Base-by-base conservation (phyloP, 257 asterid species). In the Knoxia roxburghii region DNA sequence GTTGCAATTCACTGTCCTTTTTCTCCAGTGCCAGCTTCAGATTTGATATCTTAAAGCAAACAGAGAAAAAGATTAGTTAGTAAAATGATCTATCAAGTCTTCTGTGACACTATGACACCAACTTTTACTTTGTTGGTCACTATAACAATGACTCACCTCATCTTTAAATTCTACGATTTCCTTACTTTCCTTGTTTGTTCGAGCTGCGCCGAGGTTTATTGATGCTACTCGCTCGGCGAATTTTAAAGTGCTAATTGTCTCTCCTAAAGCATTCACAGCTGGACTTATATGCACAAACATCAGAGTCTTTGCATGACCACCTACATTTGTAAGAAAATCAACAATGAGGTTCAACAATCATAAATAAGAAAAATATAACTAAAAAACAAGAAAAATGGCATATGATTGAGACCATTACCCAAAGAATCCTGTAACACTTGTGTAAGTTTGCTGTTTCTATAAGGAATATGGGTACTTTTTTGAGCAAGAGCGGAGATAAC, bases 231-330 rank as follows among this genome's bases (percentile, higher is more conserved):
- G 83, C 73, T 87, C 92, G 23, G 96, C 98, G 75, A 91, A 91
- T 68, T 91, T 91, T 71, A 89, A 70, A 52, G 96, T 89, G 82
- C 96, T 89, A 53, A 91, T 80, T 29, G 98, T 91, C 75, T 91
- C 98, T 65, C 91, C 96, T 43, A 91, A 50, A 72, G 96, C 86
- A 76, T 81, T 76, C 61, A 73, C 83, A 75, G 87, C 89, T 6
- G 98, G 95, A 82, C 87, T 91, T 75, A 91, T 84, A 73, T 91
- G 98, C 75, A 91, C 94, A 49, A 91, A 87, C 96, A 91, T 91
- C 85, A 91, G 54, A 0, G 88, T 83, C 84, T 86, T 86, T n/a
- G 92, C 92, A 75, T 86, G 89, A 13, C 92, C 92, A 32, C 92
- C 92, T 86, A 71, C 61, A 69, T 52, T 52, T 26, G 32, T 15